These are phyloP conservation scores for Rhizoclosmatium sp. DNA, from an alignment of 192 early-diverging fungal species.

Conservation along the genomic window DNA sequence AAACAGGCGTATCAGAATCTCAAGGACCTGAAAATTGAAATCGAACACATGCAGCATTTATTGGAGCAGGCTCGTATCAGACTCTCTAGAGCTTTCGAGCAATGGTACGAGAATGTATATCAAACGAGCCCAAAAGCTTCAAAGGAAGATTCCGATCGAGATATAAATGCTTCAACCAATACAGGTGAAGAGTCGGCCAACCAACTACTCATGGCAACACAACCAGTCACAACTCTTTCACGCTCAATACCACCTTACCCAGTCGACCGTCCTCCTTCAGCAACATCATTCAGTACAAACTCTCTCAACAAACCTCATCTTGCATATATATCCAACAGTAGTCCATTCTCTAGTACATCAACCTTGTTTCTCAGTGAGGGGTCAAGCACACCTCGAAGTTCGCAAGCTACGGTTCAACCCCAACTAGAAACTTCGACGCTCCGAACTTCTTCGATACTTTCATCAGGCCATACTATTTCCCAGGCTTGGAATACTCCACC, in stretches of 20 bases:
- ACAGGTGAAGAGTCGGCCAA: neutral
- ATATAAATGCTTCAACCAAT: neutral
- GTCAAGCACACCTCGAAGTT: neutral
- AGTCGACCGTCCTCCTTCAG: too few relatives aligned
- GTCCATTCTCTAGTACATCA: constrained; percentile 32
- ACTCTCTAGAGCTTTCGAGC: constrained; percentile 66
- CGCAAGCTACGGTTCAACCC: neutral
- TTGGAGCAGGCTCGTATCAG: constrained; percentile 63
- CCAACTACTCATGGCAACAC: too few relatives aligned
- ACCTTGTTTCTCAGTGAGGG: constrained; percentile 23
- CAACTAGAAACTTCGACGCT: neutral
- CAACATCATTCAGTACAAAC: neutral
- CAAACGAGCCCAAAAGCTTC: constrained; percentile 5
- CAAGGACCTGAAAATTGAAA: constrained; percentile 67
- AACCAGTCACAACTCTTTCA: too few relatives aligned
- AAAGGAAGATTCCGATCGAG: neutral
- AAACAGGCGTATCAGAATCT: constrained; percentile 59
- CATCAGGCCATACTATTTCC: neutral
- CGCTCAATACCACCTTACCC: too few relatives aligned
- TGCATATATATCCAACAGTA: neutral
- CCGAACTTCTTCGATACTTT: neutral
- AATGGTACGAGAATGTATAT: constrained; percentile 62
- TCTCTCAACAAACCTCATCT: neutral
- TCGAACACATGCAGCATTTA: constrained; percentile 71
- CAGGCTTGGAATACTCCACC: neutral